Evolutionary conservation across 129 eudicot species (phyloP).

Genomic region (Artemisia annua): DNA sequence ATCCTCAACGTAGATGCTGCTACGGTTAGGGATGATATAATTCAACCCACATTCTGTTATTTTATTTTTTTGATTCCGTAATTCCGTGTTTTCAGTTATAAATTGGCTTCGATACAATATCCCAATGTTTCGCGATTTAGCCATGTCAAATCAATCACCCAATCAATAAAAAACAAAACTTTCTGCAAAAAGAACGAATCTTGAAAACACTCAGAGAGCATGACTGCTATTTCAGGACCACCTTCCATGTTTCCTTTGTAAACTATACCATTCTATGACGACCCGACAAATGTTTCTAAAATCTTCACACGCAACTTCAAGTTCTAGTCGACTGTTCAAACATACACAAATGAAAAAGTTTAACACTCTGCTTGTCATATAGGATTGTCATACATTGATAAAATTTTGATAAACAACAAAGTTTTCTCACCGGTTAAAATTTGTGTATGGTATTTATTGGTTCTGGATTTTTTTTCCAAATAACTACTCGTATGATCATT

Average conservation of each 20-base stretch:
- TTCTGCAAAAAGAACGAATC: slow-evolving; percentile 4
- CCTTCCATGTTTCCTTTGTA: slow-evolving; percentile 87
- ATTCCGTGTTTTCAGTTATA: slow-evolving; percentile 18
- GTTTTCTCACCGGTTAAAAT: slow-evolving; percentile 52
- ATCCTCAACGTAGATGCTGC: too few species aligned
- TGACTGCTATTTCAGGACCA: slow-evolving; percentile 90
- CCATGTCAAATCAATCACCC: slow-evolving; percentile 92
- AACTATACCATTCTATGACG: slow-evolving; percentile 69
- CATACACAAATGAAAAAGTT: neutral
- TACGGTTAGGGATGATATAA: too few species aligned
- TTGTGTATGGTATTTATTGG: slow-evolving; percentile 49
- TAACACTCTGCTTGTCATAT: neutral
- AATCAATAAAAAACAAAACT: slow-evolving; percentile 19
- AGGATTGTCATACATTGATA: neutral
- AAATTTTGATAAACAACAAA: too few species aligned
- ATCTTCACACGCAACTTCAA: slow-evolving; percentile 95
- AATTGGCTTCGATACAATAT: slow-evolving; percentile 85
- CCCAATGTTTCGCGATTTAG: slow-evolving; percentile 75
- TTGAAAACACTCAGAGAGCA: slow-evolving; percentile 14
- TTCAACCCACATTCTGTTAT: too few species aligned
- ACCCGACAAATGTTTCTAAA: slow-evolving; percentile 91
- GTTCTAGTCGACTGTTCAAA: slow-evolving; percentile 72
- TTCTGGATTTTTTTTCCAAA: slow-evolving; percentile 73
- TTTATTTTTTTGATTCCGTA: too few species aligned
- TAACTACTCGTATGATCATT: slow-evolving; percentile 41